phyloP scores from a whole-genome alignment of 169 alveolate genomes.

The Plasmodium vinckei region DNA sequence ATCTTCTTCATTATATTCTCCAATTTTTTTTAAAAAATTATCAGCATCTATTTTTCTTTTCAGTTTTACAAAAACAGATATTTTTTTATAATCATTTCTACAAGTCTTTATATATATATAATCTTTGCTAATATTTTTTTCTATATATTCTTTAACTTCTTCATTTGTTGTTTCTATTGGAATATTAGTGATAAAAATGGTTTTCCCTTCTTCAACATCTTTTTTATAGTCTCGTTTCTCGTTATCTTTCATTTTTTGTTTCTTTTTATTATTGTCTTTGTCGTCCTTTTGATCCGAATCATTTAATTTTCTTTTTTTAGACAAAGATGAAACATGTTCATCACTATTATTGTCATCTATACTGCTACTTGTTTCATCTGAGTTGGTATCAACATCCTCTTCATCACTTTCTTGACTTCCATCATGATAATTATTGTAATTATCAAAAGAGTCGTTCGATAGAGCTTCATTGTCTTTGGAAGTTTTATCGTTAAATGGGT shows the following conservation, averaged over 20 bases:
- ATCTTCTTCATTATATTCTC: slow-evolving; percentile 22
- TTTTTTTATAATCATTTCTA: slow-evolving; percentile 10
- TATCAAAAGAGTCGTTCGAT: neutral
- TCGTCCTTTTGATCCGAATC: neutral
- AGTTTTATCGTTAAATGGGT: neutral
- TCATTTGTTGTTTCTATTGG: slow-evolving; percentile 55
- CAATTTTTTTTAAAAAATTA: slow-evolving; percentile 73
- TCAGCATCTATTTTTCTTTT: slow-evolving; percentile 56
- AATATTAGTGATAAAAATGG: slow-evolving; percentile 61
- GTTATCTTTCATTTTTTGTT: neutral
- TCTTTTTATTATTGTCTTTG: neutral
- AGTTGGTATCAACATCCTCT: neutral
- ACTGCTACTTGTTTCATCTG: neutral
- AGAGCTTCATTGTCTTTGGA: neutral
- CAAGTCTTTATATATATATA: slow-evolving; percentile 46
- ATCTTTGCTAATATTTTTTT: slow-evolving; percentile 33
- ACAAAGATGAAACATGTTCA: too few relatives aligned
- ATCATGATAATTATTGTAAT: neutral
- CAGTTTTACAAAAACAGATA: slow-evolving; percentile 70
- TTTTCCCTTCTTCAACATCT: slow-evolving; percentile 65
- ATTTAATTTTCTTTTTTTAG: neutral
- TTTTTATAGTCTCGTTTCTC: neutral
- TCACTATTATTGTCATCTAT: neutral
- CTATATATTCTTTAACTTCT: slow-evolving; percentile 42
- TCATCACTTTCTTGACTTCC: neutral